Base-by-base conservation (phyloP, 352 stramenopile genomes). In the Globisporangium cystogenes region DNA sequence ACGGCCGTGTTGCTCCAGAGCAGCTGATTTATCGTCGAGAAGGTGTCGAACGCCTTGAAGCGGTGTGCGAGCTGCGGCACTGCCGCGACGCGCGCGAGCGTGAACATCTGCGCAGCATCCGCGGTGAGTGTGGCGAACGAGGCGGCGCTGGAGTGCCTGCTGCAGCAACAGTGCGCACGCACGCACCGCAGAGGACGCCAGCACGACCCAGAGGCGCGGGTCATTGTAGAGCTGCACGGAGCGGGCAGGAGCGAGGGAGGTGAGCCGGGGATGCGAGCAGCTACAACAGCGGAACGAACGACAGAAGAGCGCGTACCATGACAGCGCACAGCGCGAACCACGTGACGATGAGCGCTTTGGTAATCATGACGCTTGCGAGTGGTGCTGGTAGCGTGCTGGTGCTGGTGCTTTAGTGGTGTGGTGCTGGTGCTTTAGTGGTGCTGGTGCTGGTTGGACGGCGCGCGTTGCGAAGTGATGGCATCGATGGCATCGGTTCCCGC, bases 1-100 rank as follows among this genome's bases (percentile, higher is more conserved):
- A 89, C 74, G 16, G 67, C 48, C n/a, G 81, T 91, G 67, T 91
- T 91, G 62, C 63, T 73, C 68, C 72, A 91, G 12, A 91, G 65
- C 45, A 81, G 46, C 53, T 83, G 74, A 18, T 65, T 63, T 29
- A 56, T 64, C 1, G 46, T 63, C n/a, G 71, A 76, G 53, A 91
- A 67, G 5, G 69, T 50, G 18, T 31, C 33, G 55, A 82, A 88
- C 16, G 68, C 51, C 52, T 83, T 80, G 46, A 88, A 60, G 20
- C 54, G 68, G 5, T 54, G 48, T 1, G 62, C 68, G 11, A 72
- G 55, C 31, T 78, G 44, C 7, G 76, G 75, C 8, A 76, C 55
- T 24, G 65, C 40, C 23, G 60, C 43, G 26, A 88, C 68, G n/a
- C 79, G 79, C 14, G 64, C 48, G 12, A 67, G 29, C 10, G 67